phyloP scores from a whole-genome alignment of 331 rosid species.

The Spiraea crenata region DNA sequence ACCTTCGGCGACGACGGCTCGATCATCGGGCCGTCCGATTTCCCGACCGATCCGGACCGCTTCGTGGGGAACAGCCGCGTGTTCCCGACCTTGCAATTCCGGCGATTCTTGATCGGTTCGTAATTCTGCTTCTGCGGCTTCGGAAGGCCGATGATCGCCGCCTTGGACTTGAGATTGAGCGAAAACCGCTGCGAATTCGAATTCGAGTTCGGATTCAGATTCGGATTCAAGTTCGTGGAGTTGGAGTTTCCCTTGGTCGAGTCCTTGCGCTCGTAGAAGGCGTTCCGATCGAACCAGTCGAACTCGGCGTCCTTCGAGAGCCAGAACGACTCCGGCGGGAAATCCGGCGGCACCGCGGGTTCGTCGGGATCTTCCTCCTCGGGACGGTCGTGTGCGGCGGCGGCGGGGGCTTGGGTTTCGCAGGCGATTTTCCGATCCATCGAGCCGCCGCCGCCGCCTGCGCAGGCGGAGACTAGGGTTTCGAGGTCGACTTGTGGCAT shows the following conservation, averaged over 20 bases:
- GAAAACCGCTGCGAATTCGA: slow-evolving; percentile 74
- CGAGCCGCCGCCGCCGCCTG: slow-evolving; percentile 54
- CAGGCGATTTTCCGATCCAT: slow-evolving; percentile 69
- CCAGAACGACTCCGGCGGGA: slow-evolving; percentile 86
- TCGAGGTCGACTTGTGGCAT: slow-evolving; percentile 80
- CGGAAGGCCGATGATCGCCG: slow-evolving; percentile 74
- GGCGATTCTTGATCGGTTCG: slow-evolving; percentile 47
- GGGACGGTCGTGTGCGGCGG: slow-evolving; percentile 20
- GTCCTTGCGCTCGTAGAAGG: slow-evolving; percentile 74
- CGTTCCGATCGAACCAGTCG: slow-evolving; percentile 91
- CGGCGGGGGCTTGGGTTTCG: slow-evolving; percentile 45
- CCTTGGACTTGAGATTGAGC: slow-evolving; percentile 56
- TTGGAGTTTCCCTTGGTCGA: slow-evolving; percentile 62
- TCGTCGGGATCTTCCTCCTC: slow-evolving; percentile 31
- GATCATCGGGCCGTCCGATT: slow-evolving; percentile 48
- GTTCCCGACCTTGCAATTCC: slow-evolving; percentile 42
- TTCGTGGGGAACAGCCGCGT: slow-evolving; percentile 68
- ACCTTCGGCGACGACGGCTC: slow-evolving; percentile 97
- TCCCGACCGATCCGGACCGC: slow-evolving; percentile 51
- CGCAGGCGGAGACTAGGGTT: slow-evolving; percentile 51
- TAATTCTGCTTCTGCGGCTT: slow-evolving; percentile 68
- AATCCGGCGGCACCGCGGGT: slow-evolving; percentile 43
- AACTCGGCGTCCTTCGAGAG: slow-evolving; percentile 77
- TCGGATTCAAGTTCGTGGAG: slow-evolving; percentile 46
- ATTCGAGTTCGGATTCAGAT: slow-evolving; percentile 37